A percentile compares a stretch with the other conserved stretches of the same genome.
These are phyloP conservation scores for Digitaria exilis DNA, from an alignment of 202 grass and related monocot genomes.

Conservation along the genomic window DNA sequence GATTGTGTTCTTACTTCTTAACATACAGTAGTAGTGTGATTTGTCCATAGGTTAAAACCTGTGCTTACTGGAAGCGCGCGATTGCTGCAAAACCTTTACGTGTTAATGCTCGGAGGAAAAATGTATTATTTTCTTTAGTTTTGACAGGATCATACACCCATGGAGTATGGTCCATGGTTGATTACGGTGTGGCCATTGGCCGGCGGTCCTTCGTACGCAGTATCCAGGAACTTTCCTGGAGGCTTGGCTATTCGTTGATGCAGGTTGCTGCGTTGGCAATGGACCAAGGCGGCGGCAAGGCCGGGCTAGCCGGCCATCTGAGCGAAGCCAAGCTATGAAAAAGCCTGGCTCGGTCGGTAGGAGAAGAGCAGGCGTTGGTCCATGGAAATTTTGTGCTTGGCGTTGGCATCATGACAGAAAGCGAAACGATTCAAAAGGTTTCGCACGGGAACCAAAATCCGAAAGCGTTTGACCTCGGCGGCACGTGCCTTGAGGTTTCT, in stretches of 20 bases:
- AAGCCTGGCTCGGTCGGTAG: neutral
- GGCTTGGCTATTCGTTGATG: neutral
- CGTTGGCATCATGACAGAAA: neutral
- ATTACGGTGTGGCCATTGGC: neutral
- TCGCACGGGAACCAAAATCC: neutral
- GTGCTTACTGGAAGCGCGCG: neutral
- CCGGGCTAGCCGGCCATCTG: neutral
- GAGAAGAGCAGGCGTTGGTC: too few species aligned
- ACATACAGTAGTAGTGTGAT: neutral
- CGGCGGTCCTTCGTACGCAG: neutral
- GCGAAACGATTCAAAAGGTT: neutral
- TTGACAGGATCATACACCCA: neutral
- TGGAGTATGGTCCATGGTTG: too few species aligned
- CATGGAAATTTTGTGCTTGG: neutral
- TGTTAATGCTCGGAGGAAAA: neutral
- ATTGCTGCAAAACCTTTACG: neutral
- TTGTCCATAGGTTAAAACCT: neutral
- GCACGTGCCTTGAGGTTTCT: conserved; percentile 18
- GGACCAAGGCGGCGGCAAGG: neutral
- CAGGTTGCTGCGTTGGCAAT: neutral
- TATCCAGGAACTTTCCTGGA: neutral
- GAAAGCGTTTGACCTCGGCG: conserved; percentile 2
- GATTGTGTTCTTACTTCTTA: neutral
- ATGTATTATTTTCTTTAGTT: neutral
- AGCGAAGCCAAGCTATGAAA: neutral